Evolutionary conservation across 163 green algal genomes (phyloP).

Genomic region (Scenedesmus sp.): DNA sequence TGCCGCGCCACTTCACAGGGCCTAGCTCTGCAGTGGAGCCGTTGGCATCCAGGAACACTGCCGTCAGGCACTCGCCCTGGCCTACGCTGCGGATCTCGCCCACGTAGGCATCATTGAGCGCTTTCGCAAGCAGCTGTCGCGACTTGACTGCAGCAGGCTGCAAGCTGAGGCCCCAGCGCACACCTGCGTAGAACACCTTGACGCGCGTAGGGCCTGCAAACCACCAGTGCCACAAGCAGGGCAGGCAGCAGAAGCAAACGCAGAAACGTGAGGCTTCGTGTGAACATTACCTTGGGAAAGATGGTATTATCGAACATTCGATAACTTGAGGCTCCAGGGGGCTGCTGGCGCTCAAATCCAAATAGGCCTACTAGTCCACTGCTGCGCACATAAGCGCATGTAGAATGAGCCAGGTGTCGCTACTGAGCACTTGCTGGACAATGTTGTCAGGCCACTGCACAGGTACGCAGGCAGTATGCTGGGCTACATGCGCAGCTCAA

Average conservation of each 20-base stretch:
- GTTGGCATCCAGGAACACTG: slow-evolving; percentile 66
- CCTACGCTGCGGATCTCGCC: slow-evolving; percentile 66
- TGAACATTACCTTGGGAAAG: background rate
- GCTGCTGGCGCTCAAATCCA: background rate
- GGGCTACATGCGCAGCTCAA: background rate
- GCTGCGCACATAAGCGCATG: too few relatives aligned
- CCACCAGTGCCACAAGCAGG: background rate
- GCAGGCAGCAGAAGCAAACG: background rate
- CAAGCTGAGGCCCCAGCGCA: slow-evolving; percentile 72
- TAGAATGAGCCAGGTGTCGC: too few relatives aligned
- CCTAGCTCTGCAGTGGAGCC: slow-evolving; percentile 30
- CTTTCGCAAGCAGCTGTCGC: slow-evolving; percentile 60
- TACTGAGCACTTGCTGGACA: background rate
- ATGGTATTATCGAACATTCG: background rate
- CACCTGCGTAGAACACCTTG: slow-evolving; percentile 73
- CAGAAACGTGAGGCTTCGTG: too few relatives aligned
- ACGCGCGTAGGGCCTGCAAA: slow-evolving; percentile 30
- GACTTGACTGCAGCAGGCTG: slow-evolving; percentile 54
- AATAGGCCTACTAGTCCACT: background rate
- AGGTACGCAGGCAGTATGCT: background rate
- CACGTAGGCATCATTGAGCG: slow-evolving; percentile 68
- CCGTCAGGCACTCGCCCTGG: slow-evolving; percentile 65
- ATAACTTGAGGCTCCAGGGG: background rate
- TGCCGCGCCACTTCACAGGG: slow-evolving; percentile 28
- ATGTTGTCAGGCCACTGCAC: background rate